A percentile compares a stretch with the other conserved stretches of the same genome.
These are phyloP conservation scores for Fusarium albosuccineum DNA, from an alignment of 2,329 filamentous ascomycete species.

Conservation along the genomic window DNA sequence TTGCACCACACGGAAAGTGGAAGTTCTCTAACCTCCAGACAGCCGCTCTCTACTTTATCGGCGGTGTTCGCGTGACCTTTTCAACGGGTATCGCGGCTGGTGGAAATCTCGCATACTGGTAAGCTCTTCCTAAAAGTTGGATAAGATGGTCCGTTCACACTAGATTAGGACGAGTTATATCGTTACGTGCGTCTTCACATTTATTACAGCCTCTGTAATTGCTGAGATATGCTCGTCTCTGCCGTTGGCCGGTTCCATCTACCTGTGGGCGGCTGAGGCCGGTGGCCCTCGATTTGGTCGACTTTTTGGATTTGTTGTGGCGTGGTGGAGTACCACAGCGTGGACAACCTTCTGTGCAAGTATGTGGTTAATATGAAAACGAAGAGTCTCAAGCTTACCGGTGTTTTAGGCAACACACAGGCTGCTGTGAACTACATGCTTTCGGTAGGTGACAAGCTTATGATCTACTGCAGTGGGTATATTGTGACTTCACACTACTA, in stretches of 20 bases:
- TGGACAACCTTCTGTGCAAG: slow-evolving; percentile 71
- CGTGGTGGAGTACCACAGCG: slow-evolving; percentile 73
- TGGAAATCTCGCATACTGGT: slow-evolving; percentile 72
- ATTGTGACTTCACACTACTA: neutral
- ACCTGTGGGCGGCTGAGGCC: slow-evolving; percentile 72
- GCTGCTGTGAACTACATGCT: slow-evolving; percentile 66
- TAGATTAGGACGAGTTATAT: slow-evolving; percentile 68
- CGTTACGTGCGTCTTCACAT: slow-evolving; percentile 70
- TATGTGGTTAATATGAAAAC: slow-evolving; percentile 32
- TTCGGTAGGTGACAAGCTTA: slow-evolving; percentile 52
- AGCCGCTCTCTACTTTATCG: slow-evolving; percentile 73
- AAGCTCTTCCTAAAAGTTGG: too few species aligned
- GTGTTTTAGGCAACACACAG: slow-evolving; percentile 59
- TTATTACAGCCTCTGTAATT: slow-evolving; percentile 71
- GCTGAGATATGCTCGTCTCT: slow-evolving; percentile 72
- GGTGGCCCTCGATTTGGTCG: slow-evolving; percentile 68
- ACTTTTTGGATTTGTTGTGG: slow-evolving; percentile 71
- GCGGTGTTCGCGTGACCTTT: slow-evolving; percentile 71
- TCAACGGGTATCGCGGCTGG: slow-evolving; percentile 73
- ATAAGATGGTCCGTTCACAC: neutral
- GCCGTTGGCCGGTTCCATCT: slow-evolving; percentile 70
- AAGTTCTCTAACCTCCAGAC: neutral
- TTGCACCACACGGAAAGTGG: neutral
- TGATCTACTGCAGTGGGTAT: too few species aligned
- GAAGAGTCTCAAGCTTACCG: neutral